Percentiles rank a stretch among this genome's conserved stretches.
Conservation (phyloP, 208 protist genomes). For the Jaenimonas drosophilae region DNA sequence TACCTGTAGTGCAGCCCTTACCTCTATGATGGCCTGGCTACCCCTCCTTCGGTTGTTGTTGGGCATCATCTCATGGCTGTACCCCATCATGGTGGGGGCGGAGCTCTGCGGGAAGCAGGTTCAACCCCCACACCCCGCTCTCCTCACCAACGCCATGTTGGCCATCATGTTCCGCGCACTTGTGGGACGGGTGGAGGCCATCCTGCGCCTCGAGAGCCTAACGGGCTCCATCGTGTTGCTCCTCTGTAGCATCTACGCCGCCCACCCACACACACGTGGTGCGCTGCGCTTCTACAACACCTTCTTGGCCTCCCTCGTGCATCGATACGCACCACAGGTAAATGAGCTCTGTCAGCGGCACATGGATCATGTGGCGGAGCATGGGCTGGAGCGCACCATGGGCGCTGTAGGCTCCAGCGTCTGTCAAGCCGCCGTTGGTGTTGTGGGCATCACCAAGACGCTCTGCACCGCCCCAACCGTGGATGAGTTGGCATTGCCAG, state of each 20-base stretch:
- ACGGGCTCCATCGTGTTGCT: no score
- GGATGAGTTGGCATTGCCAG: no score
- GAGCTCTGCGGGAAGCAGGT: slow-evolving; percentile 46
- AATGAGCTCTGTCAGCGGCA: slow-evolving; percentile 39
- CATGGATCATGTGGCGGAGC: slow-evolving; percentile 33
- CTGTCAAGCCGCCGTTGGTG: slow-evolving; percentile 8
- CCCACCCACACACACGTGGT: slow-evolving; percentile 48
- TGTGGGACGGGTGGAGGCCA: slow-evolving; percentile 33
- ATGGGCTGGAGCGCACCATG: slow-evolving; percentile 34
- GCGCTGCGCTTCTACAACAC: slow-evolving; percentile 36
- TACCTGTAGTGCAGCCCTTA: no score
- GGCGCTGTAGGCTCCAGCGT: slow-evolving; percentile 12
- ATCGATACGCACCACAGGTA: slow-evolving; percentile 38
- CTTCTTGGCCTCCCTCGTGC: slow-evolving; percentile 27
- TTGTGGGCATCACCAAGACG: slow-evolving; percentile 26
- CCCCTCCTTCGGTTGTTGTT: no score
- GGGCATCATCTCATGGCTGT: no score
- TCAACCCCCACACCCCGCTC: slow-evolving; percentile 22
- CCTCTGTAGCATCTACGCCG: slow-evolving; percentile 43
- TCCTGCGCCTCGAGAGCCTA: no score
- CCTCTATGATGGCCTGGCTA: no score
- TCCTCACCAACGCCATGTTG: slow-evolving; percentile 61
- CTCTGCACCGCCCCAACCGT: no score
- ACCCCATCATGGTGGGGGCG: slow-evolving; percentile 56
- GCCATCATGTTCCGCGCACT: slow-evolving; percentile 63